These are phyloP conservation scores for Shiraia bambusicola DNA, from an alignment of 2,329 filamentous ascomycete species.

Conservation along the genomic window DNA sequence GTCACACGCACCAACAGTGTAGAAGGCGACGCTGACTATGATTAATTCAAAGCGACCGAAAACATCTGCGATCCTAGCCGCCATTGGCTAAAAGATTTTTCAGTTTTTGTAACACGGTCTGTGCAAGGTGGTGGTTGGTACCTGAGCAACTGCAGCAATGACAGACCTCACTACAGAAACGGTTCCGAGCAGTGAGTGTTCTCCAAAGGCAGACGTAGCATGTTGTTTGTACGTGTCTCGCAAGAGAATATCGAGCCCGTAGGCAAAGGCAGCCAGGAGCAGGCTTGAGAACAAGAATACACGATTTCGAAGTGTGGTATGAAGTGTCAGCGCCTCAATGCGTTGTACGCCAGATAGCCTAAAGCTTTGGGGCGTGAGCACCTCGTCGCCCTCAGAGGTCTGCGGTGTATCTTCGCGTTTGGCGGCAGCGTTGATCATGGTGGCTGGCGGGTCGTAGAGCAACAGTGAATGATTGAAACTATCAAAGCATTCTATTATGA, in stretches of 20 bases:
- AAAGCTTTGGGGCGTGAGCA: constrained; percentile 18
- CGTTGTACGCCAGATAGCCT: constrained; percentile 58
- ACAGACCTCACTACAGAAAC: constrained; percentile 62
- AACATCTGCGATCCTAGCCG: constrained; percentile 61
- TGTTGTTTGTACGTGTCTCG: constrained; percentile 53
- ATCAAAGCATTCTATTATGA: too few species aligned
- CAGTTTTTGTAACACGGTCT: background rate
- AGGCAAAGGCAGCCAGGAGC: constrained; percentile 65
- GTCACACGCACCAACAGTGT: constrained; percentile 46
- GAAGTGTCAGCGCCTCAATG: constrained; percentile 58
- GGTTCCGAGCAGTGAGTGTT: constrained; percentile 60
- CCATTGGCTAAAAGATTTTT: constrained; percentile 48
- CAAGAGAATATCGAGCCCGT: constrained; percentile 56
- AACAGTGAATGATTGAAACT: too few species aligned
- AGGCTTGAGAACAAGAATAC: constrained; percentile 60
- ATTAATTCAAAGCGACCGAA: constrained; percentile 64
- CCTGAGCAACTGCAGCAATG: constrained; percentile 58
- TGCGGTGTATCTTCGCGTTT: too few species aligned
- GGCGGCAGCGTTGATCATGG: too few species aligned
- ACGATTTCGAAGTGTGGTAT: constrained; percentile 56
- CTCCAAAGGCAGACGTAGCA: constrained; percentile 54
- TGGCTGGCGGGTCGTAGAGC: too few species aligned
- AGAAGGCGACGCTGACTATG: constrained; percentile 57
- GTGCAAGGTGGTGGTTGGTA: constrained; percentile 1
- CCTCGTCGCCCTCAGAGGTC: background rate